Base-by-base conservation (phyloP, 2,329 filamentous ascomycete species). In the Camillea tinctor region DNA sequence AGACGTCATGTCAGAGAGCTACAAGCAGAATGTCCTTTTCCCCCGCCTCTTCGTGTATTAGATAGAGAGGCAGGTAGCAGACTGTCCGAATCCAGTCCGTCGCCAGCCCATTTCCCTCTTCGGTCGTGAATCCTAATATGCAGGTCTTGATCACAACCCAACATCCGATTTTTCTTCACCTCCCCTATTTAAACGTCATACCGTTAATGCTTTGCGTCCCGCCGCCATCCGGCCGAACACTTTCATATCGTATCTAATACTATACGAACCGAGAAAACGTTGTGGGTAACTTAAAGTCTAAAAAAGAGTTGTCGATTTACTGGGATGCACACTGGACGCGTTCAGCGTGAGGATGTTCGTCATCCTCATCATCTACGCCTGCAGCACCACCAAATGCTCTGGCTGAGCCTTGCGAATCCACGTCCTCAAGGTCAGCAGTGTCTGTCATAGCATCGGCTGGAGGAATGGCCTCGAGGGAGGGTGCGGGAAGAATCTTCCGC, bases 401-500 rank as follows among this genome's bases (percentile, higher is more conserved):
- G 57, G 84, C 84, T 71, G 86, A 83, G 52, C 85, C 79, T 68
- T 89, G 85, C 71, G 83, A 86, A 50, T 97, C 94, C 50, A 96
- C 82, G 61, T 96, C 91, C 76, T 98, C 93, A 36, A 98, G 84
- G 55, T 90, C 87, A 69, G 89, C 96, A 68, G 92, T 89, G 72
- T 99, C 95, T 20, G 90, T 91, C 93, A 98, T 97, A 30, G 90
- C 88, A 72, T 98, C 93, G 24, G 82, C 70, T 4, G 94, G 93
- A 52, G 93, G 90, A 22, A 85, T 77, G 58, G 84, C 79, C 74
- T 90, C 83, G 48, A 88, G 74, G 48, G 78, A 66, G 1, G 85
- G 89, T 1, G 90, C 79, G 1, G 94, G 94, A n/a, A 99, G 86
- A 58, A 97, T 88, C 69, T 88, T 84, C 73, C 95, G 93, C 48